Percentiles rank a stretch among this genome's conserved stretches.
Conservation (phyloP, 345 rosid species). For the Microcos paniculata region DNA sequence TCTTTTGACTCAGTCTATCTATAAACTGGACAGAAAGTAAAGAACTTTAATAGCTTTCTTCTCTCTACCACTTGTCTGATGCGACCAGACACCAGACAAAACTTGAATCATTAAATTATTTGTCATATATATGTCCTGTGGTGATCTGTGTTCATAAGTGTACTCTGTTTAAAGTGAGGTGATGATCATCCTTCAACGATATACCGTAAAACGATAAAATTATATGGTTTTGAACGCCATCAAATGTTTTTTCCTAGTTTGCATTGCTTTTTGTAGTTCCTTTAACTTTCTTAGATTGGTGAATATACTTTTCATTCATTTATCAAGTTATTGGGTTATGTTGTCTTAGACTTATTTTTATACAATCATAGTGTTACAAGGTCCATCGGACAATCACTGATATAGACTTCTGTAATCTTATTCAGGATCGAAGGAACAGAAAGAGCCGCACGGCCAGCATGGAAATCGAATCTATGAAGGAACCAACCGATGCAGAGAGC, state of each 20-base stretch:
- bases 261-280: neutral
- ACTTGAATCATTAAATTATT: no score
- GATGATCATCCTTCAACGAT: neutral
- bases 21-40: no score
- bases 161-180: no score
- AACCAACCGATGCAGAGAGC: constrained; percentile 43
- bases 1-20: no score
- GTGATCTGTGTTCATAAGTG: no score
- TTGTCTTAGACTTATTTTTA: neutral
- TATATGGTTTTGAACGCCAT: neutral
- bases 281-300: neutral
- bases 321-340: neutral
- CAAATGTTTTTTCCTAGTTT: neutral
- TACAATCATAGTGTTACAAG: neutral
- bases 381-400: neutral
- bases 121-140: no score
- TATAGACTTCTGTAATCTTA: constrained; percentile 5
- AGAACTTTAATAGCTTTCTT: no score
- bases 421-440: constrained; percentile 76
- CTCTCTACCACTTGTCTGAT: no score
- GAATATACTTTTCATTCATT: neutral
- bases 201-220: neutral
- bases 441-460: constrained; percentile 65
- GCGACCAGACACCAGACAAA: no score
- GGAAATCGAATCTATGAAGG: constrained; percentile 75